phyloP scores from a whole-genome alignment of 2,329 filamentous ascomycete genomes.

The Aspergillus pseudotamarii region DNA sequence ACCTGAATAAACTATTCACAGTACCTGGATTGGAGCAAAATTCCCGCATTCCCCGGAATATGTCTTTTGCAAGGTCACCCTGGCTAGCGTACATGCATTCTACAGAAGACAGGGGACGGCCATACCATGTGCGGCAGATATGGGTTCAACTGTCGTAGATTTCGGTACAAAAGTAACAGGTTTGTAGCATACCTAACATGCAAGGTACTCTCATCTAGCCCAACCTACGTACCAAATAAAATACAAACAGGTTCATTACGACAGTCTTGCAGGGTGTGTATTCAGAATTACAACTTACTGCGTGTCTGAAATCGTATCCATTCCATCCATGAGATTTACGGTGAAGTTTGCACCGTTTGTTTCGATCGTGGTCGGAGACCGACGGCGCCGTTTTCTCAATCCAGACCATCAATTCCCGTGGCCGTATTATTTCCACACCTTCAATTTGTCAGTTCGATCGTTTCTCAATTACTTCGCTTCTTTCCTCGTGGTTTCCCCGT shows the following conservation, averaged over 20 bases:
- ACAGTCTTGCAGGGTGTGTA: too few species aligned
- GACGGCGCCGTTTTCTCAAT: constrained; percentile 2
- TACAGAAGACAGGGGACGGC: neutral
- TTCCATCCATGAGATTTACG: neutral
- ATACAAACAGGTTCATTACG: neutral
- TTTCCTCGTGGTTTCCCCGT: neutral
- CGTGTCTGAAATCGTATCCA: neutral
- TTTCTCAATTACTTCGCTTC: neutral
- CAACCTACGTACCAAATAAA: neutral
- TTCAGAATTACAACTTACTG: neutral
- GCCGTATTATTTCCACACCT: constrained; percentile 10
- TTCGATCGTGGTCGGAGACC: neutral
- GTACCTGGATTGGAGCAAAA: neutral
- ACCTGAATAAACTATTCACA: neutral
- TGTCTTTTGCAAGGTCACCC: neutral
- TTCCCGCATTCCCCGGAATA: neutral
- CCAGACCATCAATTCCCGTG: neutral
- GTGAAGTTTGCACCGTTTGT: constrained; percentile 31
- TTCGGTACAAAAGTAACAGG: neutral
- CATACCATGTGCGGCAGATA: neutral
- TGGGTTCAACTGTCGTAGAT: neutral
- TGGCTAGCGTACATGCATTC: neutral
- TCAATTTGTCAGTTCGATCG: neutral
- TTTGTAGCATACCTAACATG: neutral
- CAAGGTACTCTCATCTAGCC: neutral